Conservation (phyloP, 2,329 filamentous ascomycete species). For the Anthostomella pinea region DNA sequence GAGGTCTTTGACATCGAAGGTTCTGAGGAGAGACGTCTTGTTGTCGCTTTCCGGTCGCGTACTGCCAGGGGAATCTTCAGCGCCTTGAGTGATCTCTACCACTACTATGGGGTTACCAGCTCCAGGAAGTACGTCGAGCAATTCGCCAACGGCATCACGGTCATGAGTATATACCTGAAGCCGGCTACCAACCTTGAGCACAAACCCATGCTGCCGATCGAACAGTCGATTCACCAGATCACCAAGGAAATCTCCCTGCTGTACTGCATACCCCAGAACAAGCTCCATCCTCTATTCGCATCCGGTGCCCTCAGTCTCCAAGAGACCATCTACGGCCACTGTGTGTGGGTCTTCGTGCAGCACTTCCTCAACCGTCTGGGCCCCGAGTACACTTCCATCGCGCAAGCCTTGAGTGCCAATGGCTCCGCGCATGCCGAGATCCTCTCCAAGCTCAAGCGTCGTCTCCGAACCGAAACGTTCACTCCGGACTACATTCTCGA, state of each 20-base stretch:
- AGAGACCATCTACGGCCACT: slow-evolving; percentile 96
- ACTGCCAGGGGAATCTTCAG: slow-evolving; percentile 94
- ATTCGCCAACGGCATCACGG: slow-evolving; percentile 96
- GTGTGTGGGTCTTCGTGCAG: slow-evolving; percentile 94
- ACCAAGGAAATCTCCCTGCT: slow-evolving; percentile 96
- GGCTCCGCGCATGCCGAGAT: slow-evolving; percentile 85
- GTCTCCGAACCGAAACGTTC: slow-evolving; percentile 93
- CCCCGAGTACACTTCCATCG: slow-evolving; percentile 85
- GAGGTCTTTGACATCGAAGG: slow-evolving; percentile 96
- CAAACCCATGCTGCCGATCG: slow-evolving; percentile 73
- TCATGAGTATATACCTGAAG: slow-evolving; percentile 92
- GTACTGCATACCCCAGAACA: slow-evolving; percentile 97
- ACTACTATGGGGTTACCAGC: slow-evolving; percentile 96
- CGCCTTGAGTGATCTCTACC: slow-evolving; percentile 91
- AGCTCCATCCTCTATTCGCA: slow-evolving; percentile 87
- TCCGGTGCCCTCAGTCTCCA: slow-evolving; percentile 85
- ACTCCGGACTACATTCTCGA: slow-evolving; percentile 97
- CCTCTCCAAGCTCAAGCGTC: slow-evolving; percentile 90
- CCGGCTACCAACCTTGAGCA: slow-evolving; percentile 60
- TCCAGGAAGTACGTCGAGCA: slow-evolving; percentile 98
- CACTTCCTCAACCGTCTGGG: slow-evolving; percentile 96
- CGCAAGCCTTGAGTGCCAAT: slow-evolving; percentile 72
- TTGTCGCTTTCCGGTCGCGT: slow-evolving; percentile 90
- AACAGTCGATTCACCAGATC: slow-evolving; percentile 96
- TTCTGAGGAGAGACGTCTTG: slow-evolving; percentile 86